Percentiles rank a stretch among this genome's conserved stretches.
Evolutionary conservation across 306 rosid genomes (phyloP).

Genomic region (Begonia fuchsioides): DNA sequence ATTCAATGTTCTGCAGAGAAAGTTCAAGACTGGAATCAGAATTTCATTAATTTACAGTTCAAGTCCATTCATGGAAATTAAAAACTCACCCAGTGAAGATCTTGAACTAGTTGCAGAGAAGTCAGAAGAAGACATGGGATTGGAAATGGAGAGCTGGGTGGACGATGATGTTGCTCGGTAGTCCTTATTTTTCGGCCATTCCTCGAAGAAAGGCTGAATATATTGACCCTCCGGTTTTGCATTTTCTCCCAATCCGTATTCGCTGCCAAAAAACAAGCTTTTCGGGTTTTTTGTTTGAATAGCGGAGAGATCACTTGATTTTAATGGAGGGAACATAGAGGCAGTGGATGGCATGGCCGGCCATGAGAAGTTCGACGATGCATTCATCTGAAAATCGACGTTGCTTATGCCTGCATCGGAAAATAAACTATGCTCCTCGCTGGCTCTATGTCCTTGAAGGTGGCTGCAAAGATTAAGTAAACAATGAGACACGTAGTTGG

Average conservation of each 20-base stretch:
- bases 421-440: slow-evolving; percentile 28
- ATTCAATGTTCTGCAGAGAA: no score
- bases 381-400: slow-evolving; percentile 17
- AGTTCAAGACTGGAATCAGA: no score
- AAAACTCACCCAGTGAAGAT: slow-evolving; percentile 18
- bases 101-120: slow-evolving; percentile 21
- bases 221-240: slow-evolving; percentile 33
- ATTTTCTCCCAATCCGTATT: slow-evolving; percentile 11
- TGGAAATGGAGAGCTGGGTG: slow-evolving; percentile 35
- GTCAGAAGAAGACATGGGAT: slow-evolving; percentile 27
- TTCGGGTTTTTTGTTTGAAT: slow-evolving; percentile 15
- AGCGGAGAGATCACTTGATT: slow-evolving; percentile 15
- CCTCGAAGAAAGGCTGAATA: slow-evolving; percentile 32
- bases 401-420: slow-evolving; percentile 27
- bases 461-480: slow-evolving; percentile 11
- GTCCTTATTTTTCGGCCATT: slow-evolving; percentile 33
- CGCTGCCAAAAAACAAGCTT: slow-evolving; percentile 17
- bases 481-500: no score
- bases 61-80: no score
- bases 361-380: slow-evolving; percentile 21
- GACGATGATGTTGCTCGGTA: slow-evolving; percentile 30
- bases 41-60: no score
- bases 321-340: slow-evolving; percentile 14
- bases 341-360: slow-evolving; percentile 21
- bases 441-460: slow-evolving; percentile 28